Evolutionary conservation across 495 filamentous ascomycete genomes (phyloP), one percentile per base, ranked within the genome.

Genomic region (Sordaria brevicollis): DNA sequence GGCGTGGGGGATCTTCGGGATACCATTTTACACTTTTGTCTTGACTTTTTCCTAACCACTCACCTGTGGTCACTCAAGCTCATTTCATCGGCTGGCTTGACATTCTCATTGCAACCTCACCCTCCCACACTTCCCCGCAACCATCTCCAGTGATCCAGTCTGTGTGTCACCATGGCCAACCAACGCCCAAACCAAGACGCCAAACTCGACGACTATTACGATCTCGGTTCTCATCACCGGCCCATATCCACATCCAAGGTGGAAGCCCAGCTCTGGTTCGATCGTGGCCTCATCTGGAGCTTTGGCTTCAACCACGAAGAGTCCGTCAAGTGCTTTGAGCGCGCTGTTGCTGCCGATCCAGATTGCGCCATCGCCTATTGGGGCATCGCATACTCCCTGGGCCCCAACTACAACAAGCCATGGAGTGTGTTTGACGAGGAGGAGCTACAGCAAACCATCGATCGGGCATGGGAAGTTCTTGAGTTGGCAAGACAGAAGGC

Each of bases 351-450:
- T 0, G 43, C 78, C 39, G 89, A 92, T 72, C 74, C 79, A 0
- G 69, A 73, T 4, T 90, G 86, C 71, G 83, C 85, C 5, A 86
- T 91, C 78, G 89, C 87, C 21, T 85, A 89, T 68, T 92, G 90
- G 90, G 90, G 90, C 0, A 76, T 90, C 3, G 88, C 90, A 0
- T 91, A 86, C 72, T 75, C 86, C 2, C 74, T 90, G 1, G 90
- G 90, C 0, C 89, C 90, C 2, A 91, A 92, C 69, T 92, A 91
- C 77, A 91, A 92, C 73, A 91, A 91, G 74, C 88, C 89, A 0
- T 92, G 89, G 90, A 80, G 86, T 5, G 76, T 85, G 33, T 91
- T 91, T 70, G 90, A 91, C 68, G 77, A 81, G 6, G 71, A 79
- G n/a, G 89, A 92, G 62, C 76, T 88, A 4, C 74, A 79, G 6